These are phyloP conservation scores for Xerocomellus amylosporus DNA, from an alignment of 768 basidiomycete species.

Conservation along the genomic window DNA sequence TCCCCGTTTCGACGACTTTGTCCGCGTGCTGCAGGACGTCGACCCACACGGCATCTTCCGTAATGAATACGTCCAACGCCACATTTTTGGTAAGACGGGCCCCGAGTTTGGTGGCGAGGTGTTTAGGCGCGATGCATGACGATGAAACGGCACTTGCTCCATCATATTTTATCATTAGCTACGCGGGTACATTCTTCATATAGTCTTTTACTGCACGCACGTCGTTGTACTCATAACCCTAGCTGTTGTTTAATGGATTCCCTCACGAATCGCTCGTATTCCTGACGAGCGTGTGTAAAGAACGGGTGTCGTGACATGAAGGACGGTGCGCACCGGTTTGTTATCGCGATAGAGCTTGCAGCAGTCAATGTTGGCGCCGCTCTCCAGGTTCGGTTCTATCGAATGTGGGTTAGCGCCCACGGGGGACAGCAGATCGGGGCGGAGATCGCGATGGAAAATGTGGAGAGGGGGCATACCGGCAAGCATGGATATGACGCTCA, in stretches of 20 bases:
- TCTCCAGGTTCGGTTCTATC: constrained; percentile 93
- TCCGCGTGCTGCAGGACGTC: constrained; percentile 57
- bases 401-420: background rate
- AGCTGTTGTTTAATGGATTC: constrained; percentile 83
- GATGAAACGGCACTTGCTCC: background rate
- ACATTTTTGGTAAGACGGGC: constrained; percentile 65
- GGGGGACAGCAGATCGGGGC: background rate
- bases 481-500: constrained; percentile 96
- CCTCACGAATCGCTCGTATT: constrained; percentile 86
- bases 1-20: constrained; percentile 79
- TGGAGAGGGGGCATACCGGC: constrained; percentile 63
- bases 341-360: constrained; percentile 96
- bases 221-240: constrained; percentile 49
- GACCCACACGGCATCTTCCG: constrained; percentile 79
- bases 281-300: constrained; percentile 35
- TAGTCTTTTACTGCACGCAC: constrained; percentile 16
- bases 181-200: constrained; percentile 13
- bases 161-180: background rate
- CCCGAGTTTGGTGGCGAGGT: constrained; percentile 41
- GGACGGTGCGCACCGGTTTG: constrained; percentile 41
- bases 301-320: background rate
- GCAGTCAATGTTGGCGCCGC: constrained; percentile 95
- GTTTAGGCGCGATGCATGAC: constrained; percentile 39
- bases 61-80: constrained; percentile 87
- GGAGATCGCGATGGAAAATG: background rate